These are phyloP conservation scores for Silene noctiflora DNA, from an alignment of 179 eudicot species.

Conservation along the genomic window DNA sequence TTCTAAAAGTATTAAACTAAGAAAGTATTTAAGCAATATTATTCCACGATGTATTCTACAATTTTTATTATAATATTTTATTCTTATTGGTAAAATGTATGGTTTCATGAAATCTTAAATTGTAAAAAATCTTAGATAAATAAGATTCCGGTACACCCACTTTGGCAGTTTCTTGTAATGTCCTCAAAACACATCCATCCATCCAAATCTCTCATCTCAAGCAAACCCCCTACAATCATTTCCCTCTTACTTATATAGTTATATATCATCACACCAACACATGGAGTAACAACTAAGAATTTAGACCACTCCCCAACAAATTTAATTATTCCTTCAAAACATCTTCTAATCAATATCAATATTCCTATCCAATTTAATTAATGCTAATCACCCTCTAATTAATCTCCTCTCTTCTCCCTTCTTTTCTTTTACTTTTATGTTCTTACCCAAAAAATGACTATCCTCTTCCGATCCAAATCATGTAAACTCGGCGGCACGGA, in stretches of 20 bases:
- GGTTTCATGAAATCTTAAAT: no score
- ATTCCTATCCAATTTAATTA: neutral
- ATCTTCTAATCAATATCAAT: neutral
- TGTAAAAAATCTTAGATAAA: no score
- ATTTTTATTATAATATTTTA: no score
- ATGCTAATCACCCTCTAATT: neutral
- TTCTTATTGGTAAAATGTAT: no score
- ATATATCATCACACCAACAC: neutral
- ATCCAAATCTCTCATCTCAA: conserved; percentile 12
- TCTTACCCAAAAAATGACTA: conserved; percentile 39
- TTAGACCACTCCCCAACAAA: conserved; percentile 3
- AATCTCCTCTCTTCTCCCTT: no score
- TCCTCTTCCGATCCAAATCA: conserved; percentile 71
- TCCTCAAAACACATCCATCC: neutral
- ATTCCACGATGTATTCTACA: no score
- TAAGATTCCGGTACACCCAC: no score
- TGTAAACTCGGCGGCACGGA: conserved; percentile 33
- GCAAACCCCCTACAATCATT: conserved; percentile 12
- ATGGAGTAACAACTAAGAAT: conserved; percentile 11
- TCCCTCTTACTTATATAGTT: conserved; percentile 13
- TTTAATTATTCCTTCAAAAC: neutral
- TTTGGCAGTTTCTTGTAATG: no score
- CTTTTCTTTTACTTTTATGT: neutral
- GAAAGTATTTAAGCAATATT: no score
- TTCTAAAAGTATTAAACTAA: no score